These are phyloP conservation scores for Citropsis articulata DNA, from an alignment of 345 rosid species.

Conservation along the genomic window DNA sequence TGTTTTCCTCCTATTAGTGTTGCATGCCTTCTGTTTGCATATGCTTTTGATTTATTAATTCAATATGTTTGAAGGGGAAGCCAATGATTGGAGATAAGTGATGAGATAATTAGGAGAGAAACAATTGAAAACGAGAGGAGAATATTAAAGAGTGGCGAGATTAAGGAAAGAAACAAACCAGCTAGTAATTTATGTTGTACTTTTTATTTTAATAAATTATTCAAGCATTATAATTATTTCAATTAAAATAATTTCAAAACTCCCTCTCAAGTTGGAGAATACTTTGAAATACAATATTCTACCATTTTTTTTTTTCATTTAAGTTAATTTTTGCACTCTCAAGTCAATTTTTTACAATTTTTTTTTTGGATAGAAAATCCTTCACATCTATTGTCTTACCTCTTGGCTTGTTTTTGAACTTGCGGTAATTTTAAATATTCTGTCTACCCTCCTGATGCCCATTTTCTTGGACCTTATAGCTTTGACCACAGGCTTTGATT, in stretches of 20 bases:
- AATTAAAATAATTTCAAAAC: not conserved
- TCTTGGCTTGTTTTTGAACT: too few species aligned
- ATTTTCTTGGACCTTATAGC: not conserved
- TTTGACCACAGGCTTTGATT: not conserved
- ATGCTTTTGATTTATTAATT: slow-evolving; percentile 1
- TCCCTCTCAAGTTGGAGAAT: too few species aligned
- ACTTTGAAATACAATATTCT: too few species aligned
- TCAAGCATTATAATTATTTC: not conserved
- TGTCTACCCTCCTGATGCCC: too few species aligned
- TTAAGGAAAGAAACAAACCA: not conserved
- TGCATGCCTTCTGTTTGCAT: not conserved
- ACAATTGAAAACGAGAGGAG: not conserved
- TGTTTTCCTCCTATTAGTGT: not conserved
- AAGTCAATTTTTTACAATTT: too few species aligned
- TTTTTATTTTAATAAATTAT: not conserved
- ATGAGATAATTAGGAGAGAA: not conserved
- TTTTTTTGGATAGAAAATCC: too few species aligned
- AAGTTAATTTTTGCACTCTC: too few species aligned
- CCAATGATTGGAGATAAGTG: not conserved
- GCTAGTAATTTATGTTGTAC: not conserved
- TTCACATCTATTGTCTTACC: too few species aligned
- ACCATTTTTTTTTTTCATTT: too few species aligned
- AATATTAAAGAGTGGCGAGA: not conserved
- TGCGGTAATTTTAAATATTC: too few species aligned
- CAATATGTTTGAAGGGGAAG: not conserved